Evolutionary conservation across 345 rosid genomes (phyloP).

Genomic region (Kernera saxatilis): DNA sequence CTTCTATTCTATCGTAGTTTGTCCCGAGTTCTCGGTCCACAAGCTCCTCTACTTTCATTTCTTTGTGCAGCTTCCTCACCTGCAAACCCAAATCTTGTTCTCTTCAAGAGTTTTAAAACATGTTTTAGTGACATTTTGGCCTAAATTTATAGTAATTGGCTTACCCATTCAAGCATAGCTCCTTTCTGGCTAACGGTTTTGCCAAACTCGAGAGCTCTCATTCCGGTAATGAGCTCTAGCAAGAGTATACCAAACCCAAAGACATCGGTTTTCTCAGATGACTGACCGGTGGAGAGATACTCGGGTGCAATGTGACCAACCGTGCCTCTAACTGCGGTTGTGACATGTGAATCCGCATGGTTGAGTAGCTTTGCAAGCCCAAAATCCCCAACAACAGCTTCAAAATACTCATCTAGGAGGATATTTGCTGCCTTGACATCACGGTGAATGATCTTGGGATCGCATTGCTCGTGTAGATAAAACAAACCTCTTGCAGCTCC

Average conservation of each 20-base stretch:
- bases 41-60: slow-evolving; percentile 70
- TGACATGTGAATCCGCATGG: slow-evolving; percentile 88
- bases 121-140: background rate
- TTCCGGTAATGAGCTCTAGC: slow-evolving; percentile 88
- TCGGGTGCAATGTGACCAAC: slow-evolving; percentile 97
- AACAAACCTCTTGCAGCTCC: slow-evolving; percentile 92
- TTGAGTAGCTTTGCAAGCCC: slow-evolving; percentile 92
- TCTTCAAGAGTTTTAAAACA: background rate
- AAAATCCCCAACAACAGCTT: slow-evolving; percentile 94
- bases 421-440: slow-evolving; percentile 95
- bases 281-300: slow-evolving; percentile 93
- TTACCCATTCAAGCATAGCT: slow-evolving; percentile 92
- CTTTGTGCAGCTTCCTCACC: slow-evolving; percentile 80
- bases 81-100: slow-evolving; percentile 21
- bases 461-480: slow-evolving; percentile 90
- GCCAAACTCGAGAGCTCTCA: slow-evolving; percentile 90
- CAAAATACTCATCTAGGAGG: slow-evolving; percentile 74
- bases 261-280: slow-evolving; percentile 94
- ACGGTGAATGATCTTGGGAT: slow-evolving; percentile 90
- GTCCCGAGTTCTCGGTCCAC: slow-evolving; percentile 71
- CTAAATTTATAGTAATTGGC: background rate
- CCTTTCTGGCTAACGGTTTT: slow-evolving; percentile 79
- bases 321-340: slow-evolving; percentile 92
- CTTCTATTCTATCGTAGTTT: slow-evolving; percentile 66
- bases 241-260: slow-evolving; percentile 93